A percentile compares a stretch with the other conserved stretches of the same genome.
Conservation (phyloP, 2,329 filamentous ascomycete species). For the Shiraia sp. region DNA sequence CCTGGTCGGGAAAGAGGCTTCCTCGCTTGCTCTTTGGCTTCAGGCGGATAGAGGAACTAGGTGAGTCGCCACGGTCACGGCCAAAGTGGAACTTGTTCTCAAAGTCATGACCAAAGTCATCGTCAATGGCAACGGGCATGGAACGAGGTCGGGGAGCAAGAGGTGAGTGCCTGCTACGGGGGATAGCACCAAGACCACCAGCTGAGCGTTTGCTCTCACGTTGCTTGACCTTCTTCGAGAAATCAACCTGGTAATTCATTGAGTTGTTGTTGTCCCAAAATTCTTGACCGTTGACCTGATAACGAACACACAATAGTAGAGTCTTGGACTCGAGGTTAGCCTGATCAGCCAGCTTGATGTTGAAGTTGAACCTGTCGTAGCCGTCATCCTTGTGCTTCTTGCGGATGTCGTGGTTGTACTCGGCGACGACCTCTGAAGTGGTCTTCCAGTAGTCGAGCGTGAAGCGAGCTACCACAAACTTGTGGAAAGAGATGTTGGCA, state of each 20-base stretch:
- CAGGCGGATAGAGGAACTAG: slow-evolving; percentile 64
- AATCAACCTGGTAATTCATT: slow-evolving; percentile 93
- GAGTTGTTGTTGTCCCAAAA: slow-evolving; percentile 93
- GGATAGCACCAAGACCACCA: slow-evolving; percentile 57
- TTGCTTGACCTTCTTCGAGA: slow-evolving; percentile 74
- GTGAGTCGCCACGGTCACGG: slow-evolving; percentile 61
- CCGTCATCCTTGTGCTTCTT: slow-evolving; percentile 67
- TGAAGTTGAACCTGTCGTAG: slow-evolving; percentile 90
- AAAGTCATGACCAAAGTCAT: slow-evolving; percentile 68
- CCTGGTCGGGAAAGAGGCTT: slow-evolving; percentile 64
- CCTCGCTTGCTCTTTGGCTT: slow-evolving; percentile 67
- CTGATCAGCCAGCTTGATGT: slow-evolving; percentile 88
- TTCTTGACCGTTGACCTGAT: slow-evolving; percentile 80
- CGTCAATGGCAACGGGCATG: slow-evolving; percentile 63
- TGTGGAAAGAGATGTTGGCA: slow-evolving; percentile 87
- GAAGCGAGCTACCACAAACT: slow-evolving; percentile 87
- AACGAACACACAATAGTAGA: slow-evolving; percentile 87
- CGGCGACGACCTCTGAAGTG: slow-evolving; percentile 89
- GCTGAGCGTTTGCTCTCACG: slow-evolving; percentile 47
- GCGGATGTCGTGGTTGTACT: slow-evolving; percentile 79
- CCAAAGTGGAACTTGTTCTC: slow-evolving; percentile 53
- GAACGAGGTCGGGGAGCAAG: slow-evolving; percentile 52
- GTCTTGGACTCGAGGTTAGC: slow-evolving; percentile 92
- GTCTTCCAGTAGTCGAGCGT: slow-evolving; percentile 99
- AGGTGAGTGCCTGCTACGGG: slow-evolving; percentile 53